phyloP scores from a whole-genome alignment of 176 grass and related monocot genomes.

The Eremochloa ophiuroides region DNA sequence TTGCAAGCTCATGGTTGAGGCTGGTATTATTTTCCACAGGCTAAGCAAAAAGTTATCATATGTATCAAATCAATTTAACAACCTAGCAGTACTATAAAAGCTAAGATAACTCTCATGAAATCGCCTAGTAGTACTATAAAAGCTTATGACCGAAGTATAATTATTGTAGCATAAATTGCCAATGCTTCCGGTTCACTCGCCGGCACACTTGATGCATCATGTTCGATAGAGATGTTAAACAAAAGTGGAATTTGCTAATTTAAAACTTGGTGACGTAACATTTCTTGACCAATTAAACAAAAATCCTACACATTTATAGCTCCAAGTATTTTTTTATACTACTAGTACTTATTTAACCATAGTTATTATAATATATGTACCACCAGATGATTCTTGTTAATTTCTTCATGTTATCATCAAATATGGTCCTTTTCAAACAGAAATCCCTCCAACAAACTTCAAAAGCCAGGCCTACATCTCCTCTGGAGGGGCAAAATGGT shows the following conservation, averaged over 20 bases:
- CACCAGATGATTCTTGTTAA: not conserved
- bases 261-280: not conserved
- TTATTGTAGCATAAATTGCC: not conserved
- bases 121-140: not conserved
- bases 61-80: not conserved
- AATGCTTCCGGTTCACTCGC: not conserved
- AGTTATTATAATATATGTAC: not conserved
- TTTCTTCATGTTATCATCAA: not conserved
- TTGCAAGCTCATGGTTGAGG: not conserved
- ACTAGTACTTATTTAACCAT: not conserved
- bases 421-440: not conserved
- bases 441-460: conserved; percentile 35
- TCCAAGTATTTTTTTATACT: no score
- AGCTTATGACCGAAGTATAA: not conserved
- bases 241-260: not conserved
- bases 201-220: not conserved
- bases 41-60: not conserved
- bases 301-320: not conserved
- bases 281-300: not conserved
- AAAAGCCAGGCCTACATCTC: not conserved
- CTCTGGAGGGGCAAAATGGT: not conserved
- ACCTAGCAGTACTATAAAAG: not conserved
- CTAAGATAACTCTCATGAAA: not conserved
- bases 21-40: not conserved
- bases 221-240: not conserved